Conservation (phyloP, 1,139 yeast genomes). For the Kodamaea plutei region DNA sequence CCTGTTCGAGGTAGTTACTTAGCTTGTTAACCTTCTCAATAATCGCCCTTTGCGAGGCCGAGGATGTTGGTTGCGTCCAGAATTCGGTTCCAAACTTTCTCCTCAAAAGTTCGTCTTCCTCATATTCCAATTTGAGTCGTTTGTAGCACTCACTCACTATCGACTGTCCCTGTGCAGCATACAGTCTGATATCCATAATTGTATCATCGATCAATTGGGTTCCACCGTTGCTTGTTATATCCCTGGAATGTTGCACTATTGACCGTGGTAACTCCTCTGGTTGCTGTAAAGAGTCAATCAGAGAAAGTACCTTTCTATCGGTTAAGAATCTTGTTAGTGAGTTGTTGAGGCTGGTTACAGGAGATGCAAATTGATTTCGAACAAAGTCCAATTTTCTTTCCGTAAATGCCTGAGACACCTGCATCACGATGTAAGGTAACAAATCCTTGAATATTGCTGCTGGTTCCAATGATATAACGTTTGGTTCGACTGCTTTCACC, state of each 20-base stretch:
- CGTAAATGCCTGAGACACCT: constrained; percentile 62
- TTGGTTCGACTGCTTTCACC: constrained; percentile 49
- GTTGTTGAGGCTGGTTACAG: constrained; percentile 48
- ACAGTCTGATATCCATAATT: constrained; percentile 41
- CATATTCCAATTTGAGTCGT: constrained; percentile 46
- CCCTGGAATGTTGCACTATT: constrained; percentile 51
- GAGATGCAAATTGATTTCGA: constrained; percentile 45
- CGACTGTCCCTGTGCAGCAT: constrained; percentile 38
- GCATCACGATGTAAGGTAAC: constrained; percentile 64
- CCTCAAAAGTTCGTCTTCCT: constrained; percentile 53
- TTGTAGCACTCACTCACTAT: constrained; percentile 43
- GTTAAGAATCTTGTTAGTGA: constrained; percentile 42
- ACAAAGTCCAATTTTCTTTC: constrained; percentile 62
- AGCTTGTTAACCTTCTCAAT: constrained; percentile 40
- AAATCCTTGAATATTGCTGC: constrained; percentile 48
- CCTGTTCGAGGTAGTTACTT: constrained; percentile 51
- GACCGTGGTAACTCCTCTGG: constrained; percentile 63
- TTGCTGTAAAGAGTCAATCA: constrained; percentile 58
- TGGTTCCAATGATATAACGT: constrained; percentile 26
- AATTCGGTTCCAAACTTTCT: constrained; percentile 28
- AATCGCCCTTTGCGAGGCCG: constrained; percentile 34
- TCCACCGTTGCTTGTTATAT: constrained; percentile 57
- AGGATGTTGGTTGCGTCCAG: constrained; percentile 47
- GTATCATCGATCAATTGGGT: constrained; percentile 35
- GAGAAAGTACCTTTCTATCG: constrained; percentile 53